phyloP scores from a whole-genome alignment of 371 early-diverging fungal genomes.

The Batrachochytrium dendrobatidis region DNA sequence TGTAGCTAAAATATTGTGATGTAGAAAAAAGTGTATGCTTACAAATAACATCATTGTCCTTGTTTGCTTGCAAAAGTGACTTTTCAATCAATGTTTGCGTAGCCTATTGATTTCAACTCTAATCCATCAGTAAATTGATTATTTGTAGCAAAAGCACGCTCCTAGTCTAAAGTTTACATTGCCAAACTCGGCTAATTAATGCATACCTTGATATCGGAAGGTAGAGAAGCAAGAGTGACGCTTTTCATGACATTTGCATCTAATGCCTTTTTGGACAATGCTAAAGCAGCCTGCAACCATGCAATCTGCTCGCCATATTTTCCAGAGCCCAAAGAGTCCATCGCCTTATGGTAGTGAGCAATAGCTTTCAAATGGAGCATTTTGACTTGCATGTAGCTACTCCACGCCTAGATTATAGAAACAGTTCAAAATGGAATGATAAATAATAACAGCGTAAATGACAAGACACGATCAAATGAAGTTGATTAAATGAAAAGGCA shows the following conservation, averaged over 20 bases:
- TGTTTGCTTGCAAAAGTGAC: conserved; percentile 58
- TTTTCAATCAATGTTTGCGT: conserved; percentile 6
- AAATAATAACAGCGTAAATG: neutral
- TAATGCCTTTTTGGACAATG: conserved; percentile 38
- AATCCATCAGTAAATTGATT: neutral
- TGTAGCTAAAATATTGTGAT: neutral
- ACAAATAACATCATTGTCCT: conserved; percentile 82
- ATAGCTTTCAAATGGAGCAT: conserved; percentile 61
- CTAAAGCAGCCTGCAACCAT: conserved; percentile 55
- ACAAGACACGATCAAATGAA: conserved; percentile 5
- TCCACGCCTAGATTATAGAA: conserved; percentile 43
- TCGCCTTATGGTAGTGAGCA: conserved; percentile 67
- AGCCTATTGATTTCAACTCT: conserved; percentile 2
- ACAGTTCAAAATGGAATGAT: neutral
- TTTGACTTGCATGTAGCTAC: conserved; percentile 60
- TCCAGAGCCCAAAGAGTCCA: conserved; percentile 58
- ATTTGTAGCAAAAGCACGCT: neutral
- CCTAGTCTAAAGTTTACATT: neutral
- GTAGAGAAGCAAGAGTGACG: conserved; percentile 5
- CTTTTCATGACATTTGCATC: conserved; percentile 18
- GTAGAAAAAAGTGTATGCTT: neutral
- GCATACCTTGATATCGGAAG: conserved; percentile 23
- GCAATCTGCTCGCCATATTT: conserved; percentile 82
- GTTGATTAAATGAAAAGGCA: neutral
- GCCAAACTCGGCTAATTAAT: neutral